Percentiles rank a stretch among this genome's conserved stretches.
Evolutionary conservation across 768 basidiomycete genomes (phyloP).

Genomic region (Hirschioporus abietinus): DNA sequence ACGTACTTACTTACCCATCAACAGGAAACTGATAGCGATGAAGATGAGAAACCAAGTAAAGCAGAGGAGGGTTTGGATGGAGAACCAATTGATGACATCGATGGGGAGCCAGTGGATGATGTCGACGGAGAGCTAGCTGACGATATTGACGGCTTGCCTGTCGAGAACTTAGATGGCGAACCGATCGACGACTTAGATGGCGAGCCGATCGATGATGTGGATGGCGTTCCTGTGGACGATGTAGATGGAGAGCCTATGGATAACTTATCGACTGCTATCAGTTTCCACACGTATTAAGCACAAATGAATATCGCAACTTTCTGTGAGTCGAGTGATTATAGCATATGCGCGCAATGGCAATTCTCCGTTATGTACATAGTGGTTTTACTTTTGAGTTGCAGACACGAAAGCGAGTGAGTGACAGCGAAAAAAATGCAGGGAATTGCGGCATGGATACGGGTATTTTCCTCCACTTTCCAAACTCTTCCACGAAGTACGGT

Average conservation of each 20-base stretch:
- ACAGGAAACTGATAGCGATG: slow-evolving; percentile 35
- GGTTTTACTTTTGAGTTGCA: not conserved
- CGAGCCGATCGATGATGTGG: slow-evolving; percentile 40
- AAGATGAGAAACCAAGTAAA: slow-evolving; percentile 44
- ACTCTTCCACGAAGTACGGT: not conserved
- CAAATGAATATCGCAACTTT: not conserved
- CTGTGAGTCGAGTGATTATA: not conserved
- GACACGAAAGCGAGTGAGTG: not conserved
- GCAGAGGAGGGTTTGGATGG: slow-evolving; percentile 29
- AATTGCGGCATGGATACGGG: not conserved
- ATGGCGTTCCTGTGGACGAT: slow-evolving; percentile 35
- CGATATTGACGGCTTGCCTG: slow-evolving; percentile 16
- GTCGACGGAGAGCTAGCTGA: slow-evolving; percentile 43
- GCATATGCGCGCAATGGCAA: not conserved
- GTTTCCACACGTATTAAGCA: not conserved
- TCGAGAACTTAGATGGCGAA: slow-evolving; percentile 40
- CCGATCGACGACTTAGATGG: slow-evolving; percentile 37
- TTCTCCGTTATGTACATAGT: not conserved
- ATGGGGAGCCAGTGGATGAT: slow-evolving; percentile 39
- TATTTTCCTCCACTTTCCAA: not conserved
- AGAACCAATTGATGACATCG: slow-evolving; percentile 32
- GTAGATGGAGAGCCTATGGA: slow-evolving; percentile 15
- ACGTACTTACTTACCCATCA: not conserved
- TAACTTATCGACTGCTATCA: too few species aligned
- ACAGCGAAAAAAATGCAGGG: not conserved